These are phyloP conservation scores for Rutstroemia sp. DNA, from an alignment of 2,329 filamentous ascomycete species.

Conservation along the genomic window DNA sequence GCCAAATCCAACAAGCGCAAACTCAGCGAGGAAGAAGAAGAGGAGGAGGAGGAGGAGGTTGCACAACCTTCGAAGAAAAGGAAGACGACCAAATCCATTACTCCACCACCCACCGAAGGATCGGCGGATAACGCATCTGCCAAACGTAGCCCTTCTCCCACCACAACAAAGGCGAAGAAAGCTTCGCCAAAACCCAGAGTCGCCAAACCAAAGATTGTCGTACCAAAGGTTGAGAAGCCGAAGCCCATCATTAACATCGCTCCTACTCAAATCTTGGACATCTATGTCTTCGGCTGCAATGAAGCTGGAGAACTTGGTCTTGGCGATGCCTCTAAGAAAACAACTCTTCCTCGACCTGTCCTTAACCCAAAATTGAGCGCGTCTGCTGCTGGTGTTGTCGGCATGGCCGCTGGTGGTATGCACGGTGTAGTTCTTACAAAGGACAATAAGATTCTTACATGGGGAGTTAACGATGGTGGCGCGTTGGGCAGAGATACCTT, in stretches of 20 bases:
- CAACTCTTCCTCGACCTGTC: slow-evolving; percentile 67
- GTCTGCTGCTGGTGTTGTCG: slow-evolving; percentile 60
- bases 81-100: not conserved
- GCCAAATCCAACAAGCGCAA: slow-evolving; percentile 9
- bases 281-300: slow-evolving; percentile 76
- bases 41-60: not conserved
- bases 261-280: slow-evolving; percentile 56
- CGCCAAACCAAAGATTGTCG: slow-evolving; percentile 1
- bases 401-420: slow-evolving; percentile 75
- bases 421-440: slow-evolving; percentile 68
- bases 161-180: not conserved
- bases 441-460: slow-evolving; percentile 74
- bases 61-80: slow-evolving; percentile 3
- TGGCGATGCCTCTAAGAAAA: slow-evolving; percentile 56
- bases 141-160: not conserved
- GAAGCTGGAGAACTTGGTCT: slow-evolving; percentile 73
- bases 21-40: not conserved
- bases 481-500: slow-evolving; percentile 67
- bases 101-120: not conserved
- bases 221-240: slow-evolving; percentile 2
- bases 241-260: slow-evolving; percentile 45
- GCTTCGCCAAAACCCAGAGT: slow-evolving; percentile 3
- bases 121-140: not conserved
- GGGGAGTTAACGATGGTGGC: slow-evolving; percentile 81
- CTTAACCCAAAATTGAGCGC: slow-evolving; percentile 54